Evolutionary conservation across 495 filamentous ascomycete species (phyloP).

Genomic region (Pseudevernia furfuracea): DNA sequence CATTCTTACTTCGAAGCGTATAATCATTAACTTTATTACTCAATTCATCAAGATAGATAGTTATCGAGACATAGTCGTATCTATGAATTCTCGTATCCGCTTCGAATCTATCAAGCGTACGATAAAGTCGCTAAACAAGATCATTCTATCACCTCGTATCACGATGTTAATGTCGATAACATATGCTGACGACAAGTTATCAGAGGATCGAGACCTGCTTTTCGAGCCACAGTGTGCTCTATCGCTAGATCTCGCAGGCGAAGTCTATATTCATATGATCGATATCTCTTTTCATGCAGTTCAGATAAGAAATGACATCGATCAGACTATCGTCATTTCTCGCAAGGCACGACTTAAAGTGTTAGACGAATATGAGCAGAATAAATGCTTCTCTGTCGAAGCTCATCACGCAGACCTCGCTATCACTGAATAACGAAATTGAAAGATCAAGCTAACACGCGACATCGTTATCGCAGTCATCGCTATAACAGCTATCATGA

Average conservation of each 20-base stretch:
- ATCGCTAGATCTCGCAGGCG: not conserved
- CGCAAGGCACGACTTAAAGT: not conserved
- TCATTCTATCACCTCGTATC: not conserved
- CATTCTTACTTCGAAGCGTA: not conserved
- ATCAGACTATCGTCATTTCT: not conserved
- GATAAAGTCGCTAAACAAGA: not conserved
- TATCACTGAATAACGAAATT: too few relatives aligned
- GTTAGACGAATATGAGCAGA: not conserved
- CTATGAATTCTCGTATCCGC: not conserved
- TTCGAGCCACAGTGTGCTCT: not conserved
- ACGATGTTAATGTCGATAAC: not conserved
- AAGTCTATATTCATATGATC: not conserved
- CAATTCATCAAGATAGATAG: not conserved
- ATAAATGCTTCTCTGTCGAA: not conserved
- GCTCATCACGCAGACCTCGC: not conserved
- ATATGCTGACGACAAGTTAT: constrained; percentile 1
- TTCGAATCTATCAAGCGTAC: not conserved
- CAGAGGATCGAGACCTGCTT: not conserved
- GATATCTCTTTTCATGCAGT: not conserved
- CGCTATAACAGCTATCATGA: not conserved
- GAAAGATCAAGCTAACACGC: not conserved
- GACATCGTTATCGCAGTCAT: not conserved
- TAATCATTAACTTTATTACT: constrained; percentile 1
- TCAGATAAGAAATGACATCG: not conserved
- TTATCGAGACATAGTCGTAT: not conserved